Base-by-base conservation (phyloP, 1,284 basidiomycete genomes). In the Termitomyces sp. region DNA sequence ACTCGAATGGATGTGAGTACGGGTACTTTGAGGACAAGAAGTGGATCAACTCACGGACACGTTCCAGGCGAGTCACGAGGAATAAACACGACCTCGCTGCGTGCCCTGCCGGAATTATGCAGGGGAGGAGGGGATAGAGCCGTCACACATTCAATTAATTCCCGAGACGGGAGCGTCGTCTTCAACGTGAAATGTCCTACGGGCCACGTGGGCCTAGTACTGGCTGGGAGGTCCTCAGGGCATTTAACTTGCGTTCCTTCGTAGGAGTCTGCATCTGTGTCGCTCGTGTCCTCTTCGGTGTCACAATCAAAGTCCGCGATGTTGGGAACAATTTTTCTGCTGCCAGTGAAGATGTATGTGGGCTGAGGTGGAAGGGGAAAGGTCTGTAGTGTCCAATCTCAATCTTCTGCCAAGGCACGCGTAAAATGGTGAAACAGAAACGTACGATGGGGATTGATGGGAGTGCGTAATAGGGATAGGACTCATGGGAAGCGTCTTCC, bases 21-120 rank as follows among this genome's bases (percentile, higher is more conserved):
- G 34, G 31, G 15, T 19, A 43, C n/a, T 24, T 31, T n/a, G 1
- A 19, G n/a, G 8, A 19, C 26, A n/a, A 1, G 19, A 50, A 17
- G 34, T 36, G 3, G 31, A 40, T 26, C 28, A 21, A 53, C 61
- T 58, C 30, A 62, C 61, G 54, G 57, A 52, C 61, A 62, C 12
- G 57, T 60, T 39, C 59, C 61, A 54, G 59, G 58, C 10, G 58
- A 42, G 40, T 60, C 55, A 33, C 52, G 55, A 39, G 58, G 57
- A 19, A 60, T 36, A 40, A 28, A 60, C 50, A 62, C 53, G 50
- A 62, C 54, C 38, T 58, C 46, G 50, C 58, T 58, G 49, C 58
- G 58, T 57, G 61, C 58, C 39, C 40, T 57, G 8, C 56, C 47
- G 7, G 55, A 55, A 47, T 57, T 54, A 43, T 50, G 55, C 41